Evolutionary conservation across 2,329 filamentous ascomycete genomes (phyloP), one percentile per base, ranked within the genome.

Genomic region (Orbilia brochopaga): DNA sequence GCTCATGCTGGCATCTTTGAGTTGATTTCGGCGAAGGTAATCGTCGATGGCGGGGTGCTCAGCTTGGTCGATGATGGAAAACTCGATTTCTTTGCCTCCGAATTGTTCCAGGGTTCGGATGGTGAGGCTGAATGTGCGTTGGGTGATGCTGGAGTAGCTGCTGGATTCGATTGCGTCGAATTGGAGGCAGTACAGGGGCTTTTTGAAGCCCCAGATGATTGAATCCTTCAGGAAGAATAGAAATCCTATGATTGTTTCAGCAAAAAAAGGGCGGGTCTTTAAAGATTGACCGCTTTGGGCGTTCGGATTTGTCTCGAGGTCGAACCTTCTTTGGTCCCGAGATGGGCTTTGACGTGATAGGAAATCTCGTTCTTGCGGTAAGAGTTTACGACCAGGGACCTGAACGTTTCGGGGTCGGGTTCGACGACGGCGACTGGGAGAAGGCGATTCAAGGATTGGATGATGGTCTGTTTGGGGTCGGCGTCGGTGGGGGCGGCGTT

Each of bases 121-220:
- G 0, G 84, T 85, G 50, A 90, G 83, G 75, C 89, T 89, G 75
- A 90, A 89, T 0, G 87, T 90, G 21, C 87, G 83, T 76, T 88
- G 87, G 51, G 89, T 80, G 24, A 90, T 86, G 67, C 81, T 88
- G 3, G 86, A 88, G 77, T 88, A 89, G 76, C 85, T 88, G n/a
- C 88, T 81, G 1, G 86, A 85, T 0, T 82, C 81, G 56, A 89
- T 86, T 11, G 83, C 82, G 58, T 85, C 83, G 17, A 88, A 82
- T 2, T 86, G 85, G 3, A 89, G 81, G 75, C 88, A 89, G 21
- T 88, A 79, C 1, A 89, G 78, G 0, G 87, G 87, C 78, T 89
- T 90, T 79, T 88, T 89, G 81, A 87, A 90, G 0, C 83, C 87
- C 86, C 87, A 90, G 6, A 90, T 78, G 60, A 90, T 88, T 13